Evolutionary conservation across 139 green algal species (phyloP).

Genomic region (Picochlorum sp.): DNA sequence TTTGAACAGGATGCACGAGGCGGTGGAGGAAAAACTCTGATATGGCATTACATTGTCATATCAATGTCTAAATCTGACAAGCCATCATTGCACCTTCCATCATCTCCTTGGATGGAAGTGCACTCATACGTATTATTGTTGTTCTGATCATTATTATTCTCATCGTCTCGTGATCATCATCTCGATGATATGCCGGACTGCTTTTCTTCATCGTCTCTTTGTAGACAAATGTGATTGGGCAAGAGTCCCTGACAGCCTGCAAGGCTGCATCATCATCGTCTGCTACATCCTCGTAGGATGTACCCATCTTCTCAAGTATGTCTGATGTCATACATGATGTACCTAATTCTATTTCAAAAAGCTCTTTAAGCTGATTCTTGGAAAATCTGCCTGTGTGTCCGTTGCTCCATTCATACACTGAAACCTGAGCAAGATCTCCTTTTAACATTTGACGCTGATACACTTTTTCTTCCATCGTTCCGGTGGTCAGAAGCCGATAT

Average conservation of each 20-base stretch:
- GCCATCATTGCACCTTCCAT: too few species aligned
- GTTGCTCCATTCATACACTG: constrained; percentile 3
- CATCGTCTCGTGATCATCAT: too few species aligned
- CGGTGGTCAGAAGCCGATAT: constrained; percentile 68
- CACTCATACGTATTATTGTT: too few species aligned
- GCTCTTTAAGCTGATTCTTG: constrained; percentile 55
- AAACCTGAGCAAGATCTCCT: constrained; percentile 42
- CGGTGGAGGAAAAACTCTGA: not conserved
- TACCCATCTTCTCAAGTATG: constrained; percentile 30
- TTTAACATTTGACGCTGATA: constrained; percentile 80
- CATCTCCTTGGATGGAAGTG: too few species aligned
- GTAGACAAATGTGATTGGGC: not conserved
- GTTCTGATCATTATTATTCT: too few species aligned
- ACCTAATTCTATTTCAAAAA: constrained; percentile 51
- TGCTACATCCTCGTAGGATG: not conserved
- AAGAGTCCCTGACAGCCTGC: constrained; percentile 1
- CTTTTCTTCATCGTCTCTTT: not conserved
- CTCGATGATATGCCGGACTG: too few species aligned
- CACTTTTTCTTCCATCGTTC: constrained; percentile 85
- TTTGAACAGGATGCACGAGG: constrained; percentile 1
- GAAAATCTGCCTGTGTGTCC: constrained; percentile 39
- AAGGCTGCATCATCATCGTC: constrained; percentile 33
- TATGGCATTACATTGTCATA: not conserved
- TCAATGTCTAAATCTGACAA: not conserved
- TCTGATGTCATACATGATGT: constrained; percentile 36